These are phyloP conservation scores for Phytophthora meadii DNA, from an alignment of 352 stramenopile genomes.

Conservation along the genomic window DNA sequence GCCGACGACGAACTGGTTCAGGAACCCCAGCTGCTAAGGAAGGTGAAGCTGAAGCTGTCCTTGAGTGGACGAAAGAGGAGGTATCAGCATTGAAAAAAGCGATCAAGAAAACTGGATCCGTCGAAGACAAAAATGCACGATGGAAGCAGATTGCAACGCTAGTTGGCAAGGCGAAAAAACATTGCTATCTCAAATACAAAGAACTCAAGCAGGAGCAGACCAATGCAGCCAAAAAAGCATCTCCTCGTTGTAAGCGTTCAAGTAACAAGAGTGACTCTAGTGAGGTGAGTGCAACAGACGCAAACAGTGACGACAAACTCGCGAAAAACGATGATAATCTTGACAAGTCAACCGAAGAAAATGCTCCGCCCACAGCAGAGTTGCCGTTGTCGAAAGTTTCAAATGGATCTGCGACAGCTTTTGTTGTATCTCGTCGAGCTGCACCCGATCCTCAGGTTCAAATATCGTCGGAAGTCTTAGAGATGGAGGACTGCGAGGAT, in stretches of 20 bases:
- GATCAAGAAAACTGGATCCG: conserved; percentile 68
- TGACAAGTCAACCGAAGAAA: conserved; percentile 6
- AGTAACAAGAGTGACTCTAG: conserved; percentile 12
- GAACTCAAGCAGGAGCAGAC: conserved; percentile 73
- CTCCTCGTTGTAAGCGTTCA: conserved; percentile 24
- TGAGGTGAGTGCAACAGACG: not conserved
- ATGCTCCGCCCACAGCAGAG: conserved; percentile 6
- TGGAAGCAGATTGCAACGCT: conserved; percentile 74
- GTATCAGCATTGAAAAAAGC: conserved; percentile 65
- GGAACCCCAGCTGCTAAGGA: conserved; percentile 15
- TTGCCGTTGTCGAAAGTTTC: not conserved
- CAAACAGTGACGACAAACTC: conserved; percentile 2
- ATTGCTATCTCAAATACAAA: conserved; percentile 90
- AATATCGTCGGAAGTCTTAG: conserved; percentile 28
- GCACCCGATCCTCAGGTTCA: not conserved
- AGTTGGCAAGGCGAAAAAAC: conserved; percentile 80
- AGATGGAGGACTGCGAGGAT: conserved; percentile 66
- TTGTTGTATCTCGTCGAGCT: conserved; percentile 22
- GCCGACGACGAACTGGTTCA: conserved; percentile 6
- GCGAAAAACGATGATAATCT: conserved; percentile 1
- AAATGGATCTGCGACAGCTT: conserved; percentile 5
- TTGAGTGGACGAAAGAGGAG: conserved; percentile 67
- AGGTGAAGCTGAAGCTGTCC: conserved; percentile 26
- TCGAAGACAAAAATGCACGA: conserved; percentile 76
- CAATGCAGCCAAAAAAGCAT: conserved; percentile 40